Evolutionary conservation across 23 red algal species (phyloP).

Genomic region (Chondrus crispus): DNA sequence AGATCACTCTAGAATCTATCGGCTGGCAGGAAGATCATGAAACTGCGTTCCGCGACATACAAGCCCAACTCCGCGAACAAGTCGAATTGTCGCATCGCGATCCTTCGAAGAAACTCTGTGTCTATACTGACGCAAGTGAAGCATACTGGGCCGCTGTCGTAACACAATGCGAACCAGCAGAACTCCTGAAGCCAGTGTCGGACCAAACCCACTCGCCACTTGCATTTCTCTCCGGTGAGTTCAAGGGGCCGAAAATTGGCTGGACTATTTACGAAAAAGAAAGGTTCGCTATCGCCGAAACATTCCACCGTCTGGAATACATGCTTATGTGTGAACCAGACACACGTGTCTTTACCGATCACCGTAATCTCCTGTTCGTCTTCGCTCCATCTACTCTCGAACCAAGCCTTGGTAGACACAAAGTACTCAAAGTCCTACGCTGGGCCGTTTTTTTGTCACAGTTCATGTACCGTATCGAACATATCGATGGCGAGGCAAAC

Average conservation of each 20-base stretch:
- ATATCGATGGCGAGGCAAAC: not conserved
- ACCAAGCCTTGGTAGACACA: not conserved
- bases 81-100: not conserved
- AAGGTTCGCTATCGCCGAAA: not conserved
- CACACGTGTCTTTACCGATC: not conserved
- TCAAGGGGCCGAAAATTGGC: not conserved
- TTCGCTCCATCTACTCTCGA: not conserved
- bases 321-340: not conserved
- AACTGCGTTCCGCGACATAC: not conserved
- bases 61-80: not conserved
- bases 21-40: not conserved
- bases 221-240: slow-evolving; percentile 2
- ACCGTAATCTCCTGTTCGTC: not conserved
- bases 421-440: not conserved
- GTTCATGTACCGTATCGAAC: slow-evolving; percentile 8
- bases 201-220: not conserved
- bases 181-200: not conserved
- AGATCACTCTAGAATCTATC: not conserved
- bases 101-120: not conserved
- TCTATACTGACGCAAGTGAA: not conserved
- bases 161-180: not conserved
- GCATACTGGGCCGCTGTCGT: not conserved
- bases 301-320: not conserved
- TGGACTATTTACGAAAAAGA: not conserved
- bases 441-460: not conserved